Conservation (phyloP, 148 eudicot species). For the Rhododendron kiyosumense region DNA sequence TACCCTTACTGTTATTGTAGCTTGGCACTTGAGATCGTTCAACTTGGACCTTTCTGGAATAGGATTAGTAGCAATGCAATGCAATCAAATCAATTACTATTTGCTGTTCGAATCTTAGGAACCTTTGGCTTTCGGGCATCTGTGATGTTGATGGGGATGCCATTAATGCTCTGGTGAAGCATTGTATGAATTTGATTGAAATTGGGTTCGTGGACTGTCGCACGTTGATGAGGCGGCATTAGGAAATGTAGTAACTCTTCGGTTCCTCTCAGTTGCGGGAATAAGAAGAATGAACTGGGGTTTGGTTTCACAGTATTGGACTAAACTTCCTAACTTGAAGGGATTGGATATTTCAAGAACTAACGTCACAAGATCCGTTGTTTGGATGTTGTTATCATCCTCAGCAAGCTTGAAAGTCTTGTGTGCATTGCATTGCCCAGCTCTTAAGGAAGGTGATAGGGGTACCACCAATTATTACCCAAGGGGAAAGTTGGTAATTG, state of each 20-base stretch:
- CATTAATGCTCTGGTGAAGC: constrained; percentile 54
- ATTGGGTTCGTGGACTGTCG: constrained; percentile 75
- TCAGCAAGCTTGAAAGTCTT: constrained; percentile 60
- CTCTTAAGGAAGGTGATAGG: constrained; percentile 55
- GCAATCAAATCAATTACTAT: constrained; percentile 66
- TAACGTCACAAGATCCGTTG: constrained; percentile 46
- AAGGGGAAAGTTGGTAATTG: constrained; percentile 59
- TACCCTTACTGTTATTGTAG: constrained; percentile 50
- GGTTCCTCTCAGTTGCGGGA: constrained; percentile 77
- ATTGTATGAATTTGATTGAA: constrained; percentile 57
- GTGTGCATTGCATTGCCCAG: constrained; percentile 70
- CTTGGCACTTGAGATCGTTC: constrained; percentile 36
- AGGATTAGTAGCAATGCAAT: constrained; percentile 65
- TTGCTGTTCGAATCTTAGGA: constrained; percentile 56
- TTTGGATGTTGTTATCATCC: constrained; percentile 42
- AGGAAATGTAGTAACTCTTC: constrained; percentile 53
- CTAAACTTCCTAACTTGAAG: constrained; percentile 51
- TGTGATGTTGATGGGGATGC: constrained; percentile 65
- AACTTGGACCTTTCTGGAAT: constrained; percentile 78
- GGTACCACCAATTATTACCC: constrained; percentile 29
- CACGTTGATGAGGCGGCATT: constrained; percentile 64
- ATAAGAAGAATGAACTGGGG: constrained; percentile 64
- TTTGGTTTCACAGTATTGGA: constrained; percentile 57
- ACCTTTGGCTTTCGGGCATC: constrained; percentile 63
- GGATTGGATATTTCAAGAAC: constrained; percentile 93